Evolutionary conservation across 768 basidiomycete species (phyloP), one percentile per base, ranked within the genome.

Genomic region (Mycena albidolilacea): DNA sequence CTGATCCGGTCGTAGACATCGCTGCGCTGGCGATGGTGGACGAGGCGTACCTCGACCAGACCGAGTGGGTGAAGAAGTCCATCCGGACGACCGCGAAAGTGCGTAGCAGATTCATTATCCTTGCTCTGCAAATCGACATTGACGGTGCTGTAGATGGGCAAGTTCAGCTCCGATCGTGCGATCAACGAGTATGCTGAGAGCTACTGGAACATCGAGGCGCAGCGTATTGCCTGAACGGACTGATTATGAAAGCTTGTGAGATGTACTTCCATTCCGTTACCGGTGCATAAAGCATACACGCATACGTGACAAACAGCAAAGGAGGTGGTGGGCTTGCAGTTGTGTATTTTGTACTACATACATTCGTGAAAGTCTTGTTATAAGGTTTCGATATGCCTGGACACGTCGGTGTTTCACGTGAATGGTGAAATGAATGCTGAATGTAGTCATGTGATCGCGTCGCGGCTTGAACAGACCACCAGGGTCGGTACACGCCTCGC

Each of bases 131-230:
- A 30, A 43, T 21, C 35, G n/a, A 15, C 4, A 17, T 41, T 71
- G 41, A 69, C 61, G 37, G 37, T 30, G 44, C 37, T 46, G 15
- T 70, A 93, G 90, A 98, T 98, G 97, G 97, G 96, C 81, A 97
- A 97, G 79, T 98, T 98, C 87, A 96, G 95, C 81, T 95, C 94
- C 43, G 97, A 99, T 80, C 89, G 97, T 64, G 95, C 96, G 5
- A 97, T 98, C 79, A 90, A 91, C 76, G 94, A 96, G 80, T 97
- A 97, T 77, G 96, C 96, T 1, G 96, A 97, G 82, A 90, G 91
- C 77, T 93, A 92, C 82, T 94, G 93, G 93, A 94, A 93, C 80
- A 85, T 94, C 50, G 93, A 94, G 77, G 84, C 87, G 43, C 52
- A 50, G 30, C 64, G 30, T 14, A 21, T 75, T 23, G 71, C 7